phyloP scores from a whole-genome alignment of 148 eudicot genomes.

The Suaeda aralocaspica region DNA sequence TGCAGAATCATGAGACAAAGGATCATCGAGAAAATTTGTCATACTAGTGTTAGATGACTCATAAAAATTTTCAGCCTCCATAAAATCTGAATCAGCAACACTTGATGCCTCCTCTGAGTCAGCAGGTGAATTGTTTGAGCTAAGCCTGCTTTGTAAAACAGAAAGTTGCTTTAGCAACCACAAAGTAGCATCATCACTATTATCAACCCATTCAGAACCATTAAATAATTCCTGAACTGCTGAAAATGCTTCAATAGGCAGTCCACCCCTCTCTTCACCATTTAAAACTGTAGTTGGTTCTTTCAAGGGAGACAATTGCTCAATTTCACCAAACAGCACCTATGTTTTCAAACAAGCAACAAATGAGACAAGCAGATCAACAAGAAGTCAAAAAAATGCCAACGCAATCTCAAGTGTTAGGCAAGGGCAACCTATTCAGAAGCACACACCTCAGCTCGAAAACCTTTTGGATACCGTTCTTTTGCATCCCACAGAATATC shows the following conservation, averaged over 20 bases:
- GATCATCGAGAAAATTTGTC: conserved; percentile 61
- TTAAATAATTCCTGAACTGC: conserved; percentile 91
- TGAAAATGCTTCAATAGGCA: conserved; percentile 98
- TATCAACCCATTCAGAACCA: conserved; percentile 89
- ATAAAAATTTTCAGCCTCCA: conserved; percentile 69
- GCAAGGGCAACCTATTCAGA: background rate
- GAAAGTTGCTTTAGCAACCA: conserved; percentile 94
- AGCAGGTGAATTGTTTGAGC: conserved; percentile 76
- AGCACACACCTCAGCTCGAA: conserved; percentile 79
- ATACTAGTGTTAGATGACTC: conserved; percentile 33
- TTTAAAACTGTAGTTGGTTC: conserved; percentile 63
- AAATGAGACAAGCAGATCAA: conserved; percentile 20
- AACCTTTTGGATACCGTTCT: conserved; percentile 88
- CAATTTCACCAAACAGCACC: conserved; percentile 96
- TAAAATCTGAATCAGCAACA: conserved; percentile 77
- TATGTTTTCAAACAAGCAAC: conserved; percentile 23
- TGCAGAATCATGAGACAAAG: conserved; percentile 60
- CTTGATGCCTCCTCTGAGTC: conserved; percentile 98
- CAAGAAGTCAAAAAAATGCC: background rate
- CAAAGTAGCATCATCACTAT: conserved; percentile 81
- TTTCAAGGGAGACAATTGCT: conserved; percentile 66
- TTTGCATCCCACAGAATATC: conserved; percentile 98
- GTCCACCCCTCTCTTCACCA: conserved; percentile 89
- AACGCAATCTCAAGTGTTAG: conserved; percentile 5
- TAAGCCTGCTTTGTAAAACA: conserved; percentile 54